Conservation (phyloP, 2,329 filamentous ascomycete species). For the Fusarium secorum region DNA sequence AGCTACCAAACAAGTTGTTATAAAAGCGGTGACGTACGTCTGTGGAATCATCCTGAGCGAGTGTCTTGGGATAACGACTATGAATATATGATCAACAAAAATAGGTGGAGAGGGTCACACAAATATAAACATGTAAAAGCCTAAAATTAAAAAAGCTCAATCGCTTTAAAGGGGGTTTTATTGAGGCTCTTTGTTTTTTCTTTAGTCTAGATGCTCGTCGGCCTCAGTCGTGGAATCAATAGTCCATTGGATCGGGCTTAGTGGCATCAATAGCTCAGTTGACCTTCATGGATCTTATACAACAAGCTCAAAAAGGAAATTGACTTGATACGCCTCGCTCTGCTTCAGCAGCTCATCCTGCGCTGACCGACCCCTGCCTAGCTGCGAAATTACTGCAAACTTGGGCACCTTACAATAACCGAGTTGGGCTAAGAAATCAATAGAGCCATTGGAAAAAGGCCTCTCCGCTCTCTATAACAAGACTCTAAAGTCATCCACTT, state of each 20-base stretch:
- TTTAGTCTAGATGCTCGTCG: not conserved
- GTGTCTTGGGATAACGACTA: not conserved
- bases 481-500: not conserved
- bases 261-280: not conserved
- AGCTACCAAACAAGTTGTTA: not conserved
- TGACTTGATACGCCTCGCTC: not conserved
- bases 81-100: fast-evolving
- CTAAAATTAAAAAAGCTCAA: no score
- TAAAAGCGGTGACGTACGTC: not conserved
- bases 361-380: not conserved
- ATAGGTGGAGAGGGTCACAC: fast-evolving
- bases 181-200: not conserved
- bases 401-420: not conserved
- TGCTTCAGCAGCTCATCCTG: not conserved
- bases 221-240: not conserved
- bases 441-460: not conserved
- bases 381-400: not conserved
- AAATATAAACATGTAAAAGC: no score
- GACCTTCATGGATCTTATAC: no score
- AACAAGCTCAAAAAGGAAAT: not conserved
- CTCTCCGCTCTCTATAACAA: not conserved
- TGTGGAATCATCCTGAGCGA: not conserved
- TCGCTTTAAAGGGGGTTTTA: not conserved
- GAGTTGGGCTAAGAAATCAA: not conserved
- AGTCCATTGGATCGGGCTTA: not conserved